Evolutionary conservation across 202 grass and related monocot genomes (phyloP), one percentile per base, ranked within the genome.

Genomic region (Schoenoplectus tabernaemontani): DNA sequence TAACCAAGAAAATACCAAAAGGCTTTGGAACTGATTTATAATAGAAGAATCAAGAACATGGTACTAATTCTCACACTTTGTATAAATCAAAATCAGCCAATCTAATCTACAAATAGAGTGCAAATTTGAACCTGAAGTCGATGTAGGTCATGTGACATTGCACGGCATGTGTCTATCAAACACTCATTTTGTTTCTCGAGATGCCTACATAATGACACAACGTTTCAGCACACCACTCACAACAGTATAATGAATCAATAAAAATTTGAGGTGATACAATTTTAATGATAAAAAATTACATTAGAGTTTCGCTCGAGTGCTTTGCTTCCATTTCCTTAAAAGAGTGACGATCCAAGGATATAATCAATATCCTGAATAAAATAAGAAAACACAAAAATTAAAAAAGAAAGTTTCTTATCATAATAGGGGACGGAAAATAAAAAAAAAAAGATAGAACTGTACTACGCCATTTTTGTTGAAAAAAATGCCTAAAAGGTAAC

Each of bases 141-240:
- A 46, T 19, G 26, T n/a, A 74, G 69, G 9, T 74, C 69, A 74
- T 34, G 69, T n/a, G 69, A 34, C 15, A 54, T 74, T 19, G 46
- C 43, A 34, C 46, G 46, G 69, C 53, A 74, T 0, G 16, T 33
- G 24, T 53, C 69, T 10, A 30, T n/a, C 46, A 74, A 46, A 53
- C 69, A 53, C 26, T 51, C 69, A 17, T 74, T 53, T 50, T 74
- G 69, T 54, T 53, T 74, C 69, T 74, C 69, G 7, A 74, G 69
- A 74, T 74, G 69, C 44, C 69, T 74, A 74, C 69, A 74, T 33
- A 53, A 74, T 53, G 9, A 19, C 43, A 54, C 13, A 54, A n/a
- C 4, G 28, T 74, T 74, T n/a, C 43, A 51, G 46, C 13, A 51
- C 26, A 74, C 51, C n/a, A 34, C 22, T 73, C 24, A 73, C 43